Percentiles rank a stretch among this genome's conserved stretches.
Conservation (phyloP, 2,329 filamentous ascomycete genomes). For the Sporothrix phasma region DNA sequence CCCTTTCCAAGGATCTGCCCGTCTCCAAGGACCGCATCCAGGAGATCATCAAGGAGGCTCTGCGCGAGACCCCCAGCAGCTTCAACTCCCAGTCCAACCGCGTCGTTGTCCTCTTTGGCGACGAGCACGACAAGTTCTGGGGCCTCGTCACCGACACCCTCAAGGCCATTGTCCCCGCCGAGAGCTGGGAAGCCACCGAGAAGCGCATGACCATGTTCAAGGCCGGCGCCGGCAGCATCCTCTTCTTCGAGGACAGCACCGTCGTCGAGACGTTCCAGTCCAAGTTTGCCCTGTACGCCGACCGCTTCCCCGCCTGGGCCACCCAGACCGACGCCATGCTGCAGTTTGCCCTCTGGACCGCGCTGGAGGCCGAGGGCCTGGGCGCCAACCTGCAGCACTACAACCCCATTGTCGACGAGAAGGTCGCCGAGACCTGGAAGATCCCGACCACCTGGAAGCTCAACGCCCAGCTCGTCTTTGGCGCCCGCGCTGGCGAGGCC, state of each 20-base stretch:
- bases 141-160: constrained; percentile 56
- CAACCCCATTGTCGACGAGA: constrained; percentile 72
- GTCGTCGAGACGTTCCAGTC: constrained; percentile 56
- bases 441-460: constrained; percentile 65
- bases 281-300: constrained; percentile 63
- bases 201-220: constrained; percentile 47
- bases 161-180: constrained; percentile 57
- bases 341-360: constrained; percentile 72
- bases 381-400: constrained; percentile 91
- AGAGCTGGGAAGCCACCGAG: constrained; percentile 46
- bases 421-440: constrained; percentile 59
- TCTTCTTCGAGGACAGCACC: constrained; percentile 77
- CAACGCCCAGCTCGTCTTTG: constrained; percentile 78
- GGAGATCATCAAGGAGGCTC: constrained; percentile 53
- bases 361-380: constrained; percentile 72
- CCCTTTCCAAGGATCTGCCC: constrained; percentile 53
- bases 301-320: constrained; percentile 70
- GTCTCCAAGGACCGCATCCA: constrained; percentile 49
- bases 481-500: constrained; percentile 46
- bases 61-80: constrained; percentile 62
- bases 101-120: constrained; percentile 65
- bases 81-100: constrained; percentile 88
- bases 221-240: constrained; percentile 57
- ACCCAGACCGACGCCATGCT: constrained; percentile 72
- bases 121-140: constrained; percentile 84